Percentiles rank a stretch among this genome's conserved stretches.
Conservation (phyloP, 495 filamentous ascomycete genomes). For the Hypomontagnella monticulosa region DNA sequence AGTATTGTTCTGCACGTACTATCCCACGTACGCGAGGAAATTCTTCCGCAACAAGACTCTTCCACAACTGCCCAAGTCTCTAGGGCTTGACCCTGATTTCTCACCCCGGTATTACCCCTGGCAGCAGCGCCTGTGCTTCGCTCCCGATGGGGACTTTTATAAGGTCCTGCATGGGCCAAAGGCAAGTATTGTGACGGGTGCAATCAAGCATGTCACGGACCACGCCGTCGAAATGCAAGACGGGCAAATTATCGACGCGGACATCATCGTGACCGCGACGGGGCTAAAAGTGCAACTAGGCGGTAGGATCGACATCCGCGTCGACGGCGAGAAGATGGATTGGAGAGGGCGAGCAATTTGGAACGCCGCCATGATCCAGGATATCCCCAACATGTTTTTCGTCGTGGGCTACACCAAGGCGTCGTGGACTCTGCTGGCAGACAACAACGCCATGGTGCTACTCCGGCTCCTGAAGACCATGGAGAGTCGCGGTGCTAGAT, state of each 20-base stretch:
- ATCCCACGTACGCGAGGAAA: slow-evolving; percentile 60
- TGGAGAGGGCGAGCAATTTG: slow-evolving; percentile 61
- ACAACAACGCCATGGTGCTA: slow-evolving; percentile 61
- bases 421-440: slow-evolving; percentile 69
- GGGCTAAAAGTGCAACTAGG: slow-evolving; percentile 69
- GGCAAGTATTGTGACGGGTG: slow-evolving; percentile 71
- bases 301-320: slow-evolving; percentile 57
- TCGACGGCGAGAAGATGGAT: slow-evolving; percentile 65
- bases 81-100: slow-evolving; percentile 74
- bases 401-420: slow-evolving; percentile 68
- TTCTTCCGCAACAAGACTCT: slow-evolving; percentile 56
- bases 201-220: slow-evolving; percentile 69
- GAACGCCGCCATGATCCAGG: slow-evolving; percentile 69
- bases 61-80: slow-evolving; percentile 61
- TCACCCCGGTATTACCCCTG: slow-evolving; percentile 75
- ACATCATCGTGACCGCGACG: slow-evolving; percentile 81
- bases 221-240: slow-evolving; percentile 66
- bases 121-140: slow-evolving; percentile 77
- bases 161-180: slow-evolving; percentile 64
- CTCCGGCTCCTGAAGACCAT: slow-evolving; percentile 42
- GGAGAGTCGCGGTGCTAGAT: slow-evolving; percentile 3
- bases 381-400: slow-evolving; percentile 65
- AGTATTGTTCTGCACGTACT: slow-evolving; percentile 64
- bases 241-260: slow-evolving; percentile 67
- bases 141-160: slow-evolving; percentile 79